These are phyloP conservation scores for Kwoniella pini DNA, from an alignment of 768 basidiomycete species.

Conservation along the genomic window DNA sequence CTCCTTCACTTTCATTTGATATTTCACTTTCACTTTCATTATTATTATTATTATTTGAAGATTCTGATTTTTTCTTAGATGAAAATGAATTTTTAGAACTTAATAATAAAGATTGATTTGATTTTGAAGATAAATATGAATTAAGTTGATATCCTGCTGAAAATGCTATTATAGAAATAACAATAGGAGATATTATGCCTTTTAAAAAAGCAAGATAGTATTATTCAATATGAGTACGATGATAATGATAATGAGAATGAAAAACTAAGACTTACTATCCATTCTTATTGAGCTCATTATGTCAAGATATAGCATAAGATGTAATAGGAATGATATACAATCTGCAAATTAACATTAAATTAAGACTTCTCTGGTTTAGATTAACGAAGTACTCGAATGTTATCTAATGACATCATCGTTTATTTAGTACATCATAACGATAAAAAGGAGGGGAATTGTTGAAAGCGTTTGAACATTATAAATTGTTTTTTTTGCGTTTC, in stretches of 20 bases:
- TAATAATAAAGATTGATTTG: slow-evolving; percentile 2
- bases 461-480: background rate
- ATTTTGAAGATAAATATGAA: slow-evolving; percentile 22
- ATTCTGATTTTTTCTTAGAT: slow-evolving; percentile 1
- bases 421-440: background rate
- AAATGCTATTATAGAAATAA: slow-evolving; percentile 39
- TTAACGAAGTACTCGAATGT: background rate
- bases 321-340: background rate
- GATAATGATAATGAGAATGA: background rate
- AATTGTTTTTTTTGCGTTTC: too few relatives aligned
- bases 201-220: background rate
- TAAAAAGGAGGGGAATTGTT: too few relatives aligned
- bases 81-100: slow-evolving; percentile 8
- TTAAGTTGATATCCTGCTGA: slow-evolving; percentile 39
- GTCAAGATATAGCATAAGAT: background rate
- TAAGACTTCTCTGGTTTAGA: too few relatives aligned
- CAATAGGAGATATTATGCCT: slow-evolving; percentile 35
- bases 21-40: too few relatives aligned
- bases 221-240: background rate
- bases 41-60: background rate
- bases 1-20: background rate
- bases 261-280: slow-evolving; percentile 18
- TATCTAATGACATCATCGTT: slow-evolving; percentile 17
- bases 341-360: too few relatives aligned
- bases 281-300: slow-evolving; percentile 23